Conservation (phyloP, 129 eudicot genomes). For the Helianthus annuus region DNA sequence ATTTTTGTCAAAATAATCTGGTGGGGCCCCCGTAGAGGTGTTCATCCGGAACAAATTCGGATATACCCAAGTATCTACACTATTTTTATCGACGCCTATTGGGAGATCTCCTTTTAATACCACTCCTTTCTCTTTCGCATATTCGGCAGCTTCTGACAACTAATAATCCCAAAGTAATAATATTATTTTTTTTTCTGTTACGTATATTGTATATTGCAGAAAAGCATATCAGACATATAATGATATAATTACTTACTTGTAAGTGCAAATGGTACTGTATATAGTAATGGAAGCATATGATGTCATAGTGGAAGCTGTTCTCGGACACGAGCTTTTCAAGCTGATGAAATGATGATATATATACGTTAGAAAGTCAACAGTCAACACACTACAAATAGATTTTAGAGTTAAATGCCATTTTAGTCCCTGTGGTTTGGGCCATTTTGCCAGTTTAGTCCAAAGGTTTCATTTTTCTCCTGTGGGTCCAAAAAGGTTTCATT, state of each 20-base stretch:
- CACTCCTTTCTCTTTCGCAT: constrained; percentile 93
- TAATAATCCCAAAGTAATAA: constrained; percentile 31
- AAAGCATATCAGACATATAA: not conserved
- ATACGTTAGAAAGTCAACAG: constrained; percentile 11
- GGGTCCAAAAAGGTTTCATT: too few relatives aligned
- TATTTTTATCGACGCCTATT: constrained; percentile 92
- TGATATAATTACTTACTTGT: constrained; percentile 59
- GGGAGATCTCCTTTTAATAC: constrained; percentile 98
- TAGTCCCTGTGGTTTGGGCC: too few relatives aligned
- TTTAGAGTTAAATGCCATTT: too few relatives aligned
- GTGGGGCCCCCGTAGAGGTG: constrained; percentile 99
- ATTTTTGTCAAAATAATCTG: constrained; percentile 97
- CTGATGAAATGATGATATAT: constrained; percentile 49
- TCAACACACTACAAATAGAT: not conserved
- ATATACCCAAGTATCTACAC: constrained; percentile 98
- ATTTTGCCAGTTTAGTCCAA: too few relatives aligned
- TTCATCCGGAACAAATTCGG: constrained; percentile 93
- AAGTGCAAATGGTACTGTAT: constrained; percentile 85
- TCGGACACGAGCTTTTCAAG: constrained; percentile 85
- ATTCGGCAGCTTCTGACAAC: constrained; percentile 89
- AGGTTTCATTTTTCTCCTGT: too few relatives aligned
- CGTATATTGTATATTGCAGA: not conserved
- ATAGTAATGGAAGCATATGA: constrained; percentile 87
- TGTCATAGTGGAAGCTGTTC: constrained; percentile 75
- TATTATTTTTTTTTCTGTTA: not conserved